Evolutionary conservation across 257 asterid genomes (phyloP), one percentile per base, ranked within the genome.

Genomic region (Primulina huaijiensis): DNA sequence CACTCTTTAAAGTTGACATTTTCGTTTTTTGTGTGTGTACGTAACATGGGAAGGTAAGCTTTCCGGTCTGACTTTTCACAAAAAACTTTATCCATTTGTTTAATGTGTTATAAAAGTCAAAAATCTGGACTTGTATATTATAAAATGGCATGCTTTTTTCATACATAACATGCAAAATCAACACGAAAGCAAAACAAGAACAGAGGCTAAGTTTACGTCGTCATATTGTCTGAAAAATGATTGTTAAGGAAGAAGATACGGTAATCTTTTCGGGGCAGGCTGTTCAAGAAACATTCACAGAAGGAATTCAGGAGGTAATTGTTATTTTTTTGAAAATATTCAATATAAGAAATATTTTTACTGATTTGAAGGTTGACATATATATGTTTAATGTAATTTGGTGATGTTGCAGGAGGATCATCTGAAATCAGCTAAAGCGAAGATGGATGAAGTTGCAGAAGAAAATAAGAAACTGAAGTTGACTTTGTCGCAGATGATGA

Each of bases 401-500:
- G 55, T 8, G 31, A 1, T 19, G 57, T 62, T 65, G 75, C 83
- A 80, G 84, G 76, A 64, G 23, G 76, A 79, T 20, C 29, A 73
- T 16, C 67, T 79, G 63, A 68, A 64, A 53, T 71, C 74, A 72
- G 72, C 79, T 52, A 77, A 65, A 37, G 64, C 66, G 69, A 75
- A 80, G 77, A 80, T 85, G 75, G 82, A 65, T 67, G 61, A 78
- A 66, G 79, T 77, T n/a, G 78, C 82, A 64, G 76, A 82, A 75
- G 89, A 84, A 74, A 84, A 84, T 16, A 72, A 77, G 67, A 75
- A 74, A 34, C 33, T 84, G 64, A 84, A 80, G 33, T 0, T 6
- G 25, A 66, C 72, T 25, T 1, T 85, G 29, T 80, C 82, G 12
- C 81, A 76, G 35, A 70, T 74, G n/a, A 23, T 76, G 68, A 70